A percentile compares a stretch with the other conserved stretches of the same genome.
phyloP scores from a whole-genome alignment of 805 yeast species.

The Teunomyces lycoperdinae region DNA sequence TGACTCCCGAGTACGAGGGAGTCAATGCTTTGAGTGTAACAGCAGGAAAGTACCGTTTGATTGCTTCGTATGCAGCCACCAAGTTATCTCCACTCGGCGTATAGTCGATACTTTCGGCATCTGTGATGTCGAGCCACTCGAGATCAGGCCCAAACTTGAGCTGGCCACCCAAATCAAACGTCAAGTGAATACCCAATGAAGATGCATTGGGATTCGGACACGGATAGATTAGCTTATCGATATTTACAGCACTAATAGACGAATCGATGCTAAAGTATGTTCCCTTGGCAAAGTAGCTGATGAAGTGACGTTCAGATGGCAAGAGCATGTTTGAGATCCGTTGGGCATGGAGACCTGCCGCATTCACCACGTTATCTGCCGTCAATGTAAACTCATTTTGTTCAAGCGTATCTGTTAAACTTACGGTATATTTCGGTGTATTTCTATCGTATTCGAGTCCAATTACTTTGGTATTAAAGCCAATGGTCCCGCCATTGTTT shows the following conservation, averaged over 20 bases:
- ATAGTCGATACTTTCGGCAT: constrained; percentile 41
- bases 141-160: constrained; percentile 86
- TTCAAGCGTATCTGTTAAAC: constrained; percentile 27
- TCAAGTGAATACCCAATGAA: constrained; percentile 86
- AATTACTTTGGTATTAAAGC: constrained; percentile 57
- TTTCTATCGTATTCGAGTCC: constrained; percentile 28
- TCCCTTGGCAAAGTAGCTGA: constrained; percentile 77
- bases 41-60: constrained; percentile 61
- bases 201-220: constrained; percentile 64
- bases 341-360: constrained; percentile 80
- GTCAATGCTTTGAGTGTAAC: constrained; percentile 49
- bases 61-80: constrained; percentile 55
- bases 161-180: constrained; percentile 78
- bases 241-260: constrained; percentile 23
- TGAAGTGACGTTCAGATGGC: constrained; percentile 57
- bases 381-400: constrained; percentile 38
- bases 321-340: constrained; percentile 65
- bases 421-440: constrained; percentile 20
- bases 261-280: constrained; percentile 68
- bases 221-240: constrained; percentile 59
- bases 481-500: constrained; percentile 59
- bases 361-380: constrained; percentile 61
- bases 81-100: constrained; percentile 48
- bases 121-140: constrained; percentile 61
- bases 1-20: constrained; percentile 75